Conservation (phyloP, 805 yeast species). For the Cyberlindnera galapagoensis region DNA sequence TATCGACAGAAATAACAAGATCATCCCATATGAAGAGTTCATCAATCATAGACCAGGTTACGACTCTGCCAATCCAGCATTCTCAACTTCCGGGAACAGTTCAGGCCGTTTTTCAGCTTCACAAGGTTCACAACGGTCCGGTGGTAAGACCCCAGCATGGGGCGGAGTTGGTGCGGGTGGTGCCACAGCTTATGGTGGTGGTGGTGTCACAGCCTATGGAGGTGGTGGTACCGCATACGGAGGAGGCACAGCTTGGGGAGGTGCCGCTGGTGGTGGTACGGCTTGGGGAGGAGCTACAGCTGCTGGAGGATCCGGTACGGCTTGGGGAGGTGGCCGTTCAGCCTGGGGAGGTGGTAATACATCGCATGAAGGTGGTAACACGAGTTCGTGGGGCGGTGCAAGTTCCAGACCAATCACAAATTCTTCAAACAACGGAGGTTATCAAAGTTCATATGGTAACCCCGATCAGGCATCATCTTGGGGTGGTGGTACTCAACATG, state of each 20-base stretch:
- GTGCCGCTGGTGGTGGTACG: conserved; percentile 28
- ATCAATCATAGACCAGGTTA: conserved; percentile 39
- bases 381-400: conserved; percentile 1
- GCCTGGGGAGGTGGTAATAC: conserved; percentile 22
- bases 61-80: conserved; percentile 14
- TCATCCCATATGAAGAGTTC: conserved; percentile 75
- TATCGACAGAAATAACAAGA: conserved; percentile 57
- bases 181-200: conserved; percentile 24
- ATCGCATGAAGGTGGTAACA: conserved; percentile 1
- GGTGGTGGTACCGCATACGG: conserved; percentile 41
- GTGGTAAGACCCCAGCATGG: conserved; percentile 41
- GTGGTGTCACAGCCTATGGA: conserved; percentile 37
- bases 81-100: conserved; percentile 8
- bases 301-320: conserved; percentile 20
- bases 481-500: conserved; percentile 26
- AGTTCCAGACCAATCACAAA: too few species aligned
- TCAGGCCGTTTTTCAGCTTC: conserved; percentile 17
- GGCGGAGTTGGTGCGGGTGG: conserved; percentile 35
- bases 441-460: conserved; percentile 1
- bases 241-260: conserved; percentile 38
- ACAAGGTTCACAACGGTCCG: conserved; percentile 19
- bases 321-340: conserved; percentile 25
- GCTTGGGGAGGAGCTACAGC: conserved; percentile 8
- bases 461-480: background rate
- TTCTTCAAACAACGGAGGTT: conserved; percentile 3